Base-by-base conservation (phyloP, 768 basidiomycete species). In the Cystobasidium tubakii region DNA sequence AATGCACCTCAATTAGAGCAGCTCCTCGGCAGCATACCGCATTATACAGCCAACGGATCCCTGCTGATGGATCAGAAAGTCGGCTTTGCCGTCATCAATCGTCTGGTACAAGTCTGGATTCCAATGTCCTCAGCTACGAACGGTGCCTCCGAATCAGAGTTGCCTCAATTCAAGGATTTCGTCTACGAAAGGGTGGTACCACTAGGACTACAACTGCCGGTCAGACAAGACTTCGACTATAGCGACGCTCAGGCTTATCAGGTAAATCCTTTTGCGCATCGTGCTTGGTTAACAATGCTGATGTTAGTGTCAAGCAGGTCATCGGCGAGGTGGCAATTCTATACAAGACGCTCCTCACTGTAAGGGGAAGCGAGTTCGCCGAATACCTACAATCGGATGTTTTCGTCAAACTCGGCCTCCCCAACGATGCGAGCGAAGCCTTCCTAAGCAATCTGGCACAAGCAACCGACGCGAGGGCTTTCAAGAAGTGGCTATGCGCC, bases 111-210 rank as follows among this genome's bases (percentile, higher is more conserved):
- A 36, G 79, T 81, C 0, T 84, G 84, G 84, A 80, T 83, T 76
- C 81, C 39, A 62, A 75, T 85, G 85, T 73, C 85, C 86, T 66
- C 62, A 4, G 80, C 82, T 60, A 79, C 82, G 46, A 76, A 82
- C 1, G 81, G 84, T 25, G 83, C 77, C 27, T 78, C 79, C 12
- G 60, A 76, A 67, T 78, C 80, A 31, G 78, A 78, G 13, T 81
- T 98, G 54, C 92, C 92, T 13, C 94, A 95, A 0, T 97, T 96
- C 77, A 93, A 97, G 77, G 86, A 87, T 17, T 94, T 94, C 80
- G 86, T 95, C 34, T 98, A 98, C 78, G 89, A 93, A 75, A 86
- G 88, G 15, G 82, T 95, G 39, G 83, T 98, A 65, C 90, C 92
- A 13, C 83, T 87, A 1, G 89, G 88, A 27, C 96, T 99, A 81